Evolutionary conservation across 345 rosid genomes (phyloP).

Genomic region (Pugionium dolabratum): DNA sequence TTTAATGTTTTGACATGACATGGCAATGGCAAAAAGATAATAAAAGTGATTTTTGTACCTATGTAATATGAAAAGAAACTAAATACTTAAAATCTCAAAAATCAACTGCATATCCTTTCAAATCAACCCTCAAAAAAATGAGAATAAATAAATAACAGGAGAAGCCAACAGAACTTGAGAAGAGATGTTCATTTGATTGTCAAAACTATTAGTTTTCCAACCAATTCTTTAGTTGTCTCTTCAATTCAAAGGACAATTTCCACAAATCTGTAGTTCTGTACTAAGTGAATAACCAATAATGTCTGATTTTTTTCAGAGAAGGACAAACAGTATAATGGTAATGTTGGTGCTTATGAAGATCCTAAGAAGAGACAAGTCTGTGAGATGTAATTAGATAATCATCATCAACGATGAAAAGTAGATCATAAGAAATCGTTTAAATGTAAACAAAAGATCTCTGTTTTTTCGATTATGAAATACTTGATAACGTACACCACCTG

Average conservation of each 20-base stretch:
- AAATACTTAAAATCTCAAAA: conserved; percentile 31
- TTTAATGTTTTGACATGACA: conserved; percentile 41
- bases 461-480: conserved; percentile 22
- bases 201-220: conserved; percentile 25
- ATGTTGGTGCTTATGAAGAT: conserved; percentile 15
- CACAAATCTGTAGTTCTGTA: conserved; percentile 32
- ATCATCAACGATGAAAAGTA: conserved; percentile 15
- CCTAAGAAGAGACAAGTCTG: conserved; percentile 2
- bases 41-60: conserved; percentile 32
- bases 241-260: conserved; percentile 22
- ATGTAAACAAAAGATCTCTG: conserved; percentile 12
- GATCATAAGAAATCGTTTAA: not conserved
- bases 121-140: conserved; percentile 25
- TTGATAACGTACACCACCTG: conserved; percentile 20
- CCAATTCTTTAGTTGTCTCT: conserved; percentile 31
- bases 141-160: not conserved
- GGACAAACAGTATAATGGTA: conserved; percentile 4
- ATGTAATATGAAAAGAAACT: conserved; percentile 26
- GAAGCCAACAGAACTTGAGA: conserved; percentile 8
- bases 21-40: conserved; percentile 33
- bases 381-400: conserved; percentile 5
- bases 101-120: conserved; percentile 26
- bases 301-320: conserved; percentile 3
- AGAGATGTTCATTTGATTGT: conserved; percentile 14
- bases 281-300: conserved; percentile 30